Percentiles rank a stretch among this genome's conserved stretches.
Evolutionary conservation across 805 yeast genomes (phyloP).

Genomic region (Suhomyces tanzawaensis): DNA sequence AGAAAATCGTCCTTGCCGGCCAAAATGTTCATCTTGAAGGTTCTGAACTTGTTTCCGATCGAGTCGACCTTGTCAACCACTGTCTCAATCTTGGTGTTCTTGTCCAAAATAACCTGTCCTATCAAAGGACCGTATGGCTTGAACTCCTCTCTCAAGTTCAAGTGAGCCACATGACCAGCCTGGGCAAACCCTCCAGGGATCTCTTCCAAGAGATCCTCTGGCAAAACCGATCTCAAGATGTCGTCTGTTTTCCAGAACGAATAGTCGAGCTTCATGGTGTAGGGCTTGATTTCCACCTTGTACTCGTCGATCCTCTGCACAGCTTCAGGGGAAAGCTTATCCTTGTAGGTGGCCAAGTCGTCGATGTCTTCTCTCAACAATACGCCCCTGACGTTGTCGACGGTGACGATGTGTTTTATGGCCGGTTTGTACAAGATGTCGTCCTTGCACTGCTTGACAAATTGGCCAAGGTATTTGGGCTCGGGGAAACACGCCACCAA

Average conservation of each 20-base stretch:
- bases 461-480: slow-evolving; percentile 56
- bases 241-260: slow-evolving; percentile 90
- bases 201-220: slow-evolving; percentile 65
- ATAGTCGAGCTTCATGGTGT: slow-evolving; percentile 60
- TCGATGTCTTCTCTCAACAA: slow-evolving; percentile 55
- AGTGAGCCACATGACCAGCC: slow-evolving; percentile 94
- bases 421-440: slow-evolving; percentile 73
- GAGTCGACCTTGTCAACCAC: slow-evolving; percentile 90
- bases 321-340: slow-evolving; percentile 42
- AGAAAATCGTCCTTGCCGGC: slow-evolving; percentile 78
- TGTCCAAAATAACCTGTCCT: slow-evolving; percentile 88
- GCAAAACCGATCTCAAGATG: slow-evolving; percentile 72
- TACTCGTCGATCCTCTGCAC: slow-evolving; percentile 45
- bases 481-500: slow-evolving; percentile 71
- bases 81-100: slow-evolving; percentile 75
- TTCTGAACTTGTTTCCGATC: slow-evolving; percentile 84
- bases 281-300: slow-evolving; percentile 48
- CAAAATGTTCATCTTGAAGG: slow-evolving; percentile 88
- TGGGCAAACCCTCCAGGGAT: slow-evolving; percentile 88
- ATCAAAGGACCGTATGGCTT: slow-evolving; percentile 77
- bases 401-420: slow-evolving; percentile 60
- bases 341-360: slow-evolving; percentile 29
- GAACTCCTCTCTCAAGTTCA: slow-evolving; percentile 80
- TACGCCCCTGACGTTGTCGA: slow-evolving; percentile 48
- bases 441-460: slow-evolving; percentile 54